Conservation (phyloP, 1,139 yeast species). For the Blastobotrys ciferrii region DNA sequence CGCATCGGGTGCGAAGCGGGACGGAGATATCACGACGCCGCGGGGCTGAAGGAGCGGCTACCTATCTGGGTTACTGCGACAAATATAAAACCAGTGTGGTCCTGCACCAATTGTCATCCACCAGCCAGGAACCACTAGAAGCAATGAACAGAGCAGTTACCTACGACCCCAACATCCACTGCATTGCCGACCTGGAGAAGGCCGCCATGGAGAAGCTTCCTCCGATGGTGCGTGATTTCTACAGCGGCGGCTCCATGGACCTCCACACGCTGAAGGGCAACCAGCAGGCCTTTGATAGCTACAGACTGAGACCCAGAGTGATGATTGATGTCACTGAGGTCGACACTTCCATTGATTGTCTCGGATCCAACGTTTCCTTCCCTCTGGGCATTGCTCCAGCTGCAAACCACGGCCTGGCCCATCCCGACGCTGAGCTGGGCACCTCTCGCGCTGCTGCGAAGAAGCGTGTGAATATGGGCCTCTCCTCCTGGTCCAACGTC, state of each 20-base stretch:
- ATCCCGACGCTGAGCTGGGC: conserved; percentile 56
- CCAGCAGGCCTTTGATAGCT: conserved; percentile 27
- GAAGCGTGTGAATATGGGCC: conserved; percentile 33
- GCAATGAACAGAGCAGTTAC: conserved; percentile 17
- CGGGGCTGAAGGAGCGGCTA: neutral
- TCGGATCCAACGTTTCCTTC: conserved; percentile 42
- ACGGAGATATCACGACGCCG: neutral
- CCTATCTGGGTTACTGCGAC: neutral
- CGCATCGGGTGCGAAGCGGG: neutral
- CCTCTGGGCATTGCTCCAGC: conserved; percentile 65
- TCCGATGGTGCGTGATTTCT: conserved; percentile 33
- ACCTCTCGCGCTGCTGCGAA: conserved; percentile 32
- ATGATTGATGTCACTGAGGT: conserved; percentile 41
- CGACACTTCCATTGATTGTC: conserved; percentile 37
- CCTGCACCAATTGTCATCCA: neutral
- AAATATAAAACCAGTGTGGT: neutral
- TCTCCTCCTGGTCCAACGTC: conserved; percentile 32
- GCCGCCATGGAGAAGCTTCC: conserved; percentile 22
- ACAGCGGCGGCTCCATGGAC: conserved; percentile 36
- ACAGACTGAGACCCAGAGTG: conserved; percentile 43
- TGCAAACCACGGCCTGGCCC: conserved; percentile 60
- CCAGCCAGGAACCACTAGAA: neutral
- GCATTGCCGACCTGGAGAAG: conserved; percentile 24
- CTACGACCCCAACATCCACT: conserved; percentile 17
- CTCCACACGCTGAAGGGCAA: conserved; percentile 32